Evolutionary conservation across 345 rosid genomes (phyloP).

Genomic region (Hirschfeldia incana): DNA sequence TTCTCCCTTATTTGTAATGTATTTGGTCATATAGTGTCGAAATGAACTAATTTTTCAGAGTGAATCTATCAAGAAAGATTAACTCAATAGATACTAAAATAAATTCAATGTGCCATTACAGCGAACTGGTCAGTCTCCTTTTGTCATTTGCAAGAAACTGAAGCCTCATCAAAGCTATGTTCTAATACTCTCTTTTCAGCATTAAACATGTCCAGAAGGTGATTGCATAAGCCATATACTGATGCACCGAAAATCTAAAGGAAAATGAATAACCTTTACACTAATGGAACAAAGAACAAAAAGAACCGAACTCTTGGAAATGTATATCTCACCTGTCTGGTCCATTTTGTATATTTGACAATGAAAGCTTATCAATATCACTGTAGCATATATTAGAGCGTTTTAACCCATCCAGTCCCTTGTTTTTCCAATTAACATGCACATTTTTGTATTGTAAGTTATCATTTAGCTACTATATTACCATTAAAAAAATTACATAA

Average conservation of each 20-base stretch:
- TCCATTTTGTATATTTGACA: constrained; percentile 79
- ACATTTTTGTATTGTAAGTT: constrained; percentile 43
- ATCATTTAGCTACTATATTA: neutral
- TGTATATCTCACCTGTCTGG: constrained; percentile 54
- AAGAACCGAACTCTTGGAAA: neutral
- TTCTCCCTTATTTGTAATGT: no score
- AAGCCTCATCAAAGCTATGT: constrained; percentile 73
- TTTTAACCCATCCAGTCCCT: constrained; percentile 45
- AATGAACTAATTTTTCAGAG: no score
- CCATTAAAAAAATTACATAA: no score
- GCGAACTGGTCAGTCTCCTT: constrained; percentile 76
- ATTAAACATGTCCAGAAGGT: constrained; percentile 92
- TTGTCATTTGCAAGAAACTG: constrained; percentile 85
- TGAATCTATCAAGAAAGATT: no score
- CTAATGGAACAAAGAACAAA: neutral
- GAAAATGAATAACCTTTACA: neutral
- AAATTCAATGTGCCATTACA: constrained; percentile 34
- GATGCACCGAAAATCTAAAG: constrained; percentile 87
- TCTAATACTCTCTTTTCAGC: constrained; percentile 73
- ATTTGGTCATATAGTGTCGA: no score
- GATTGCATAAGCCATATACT: constrained; percentile 81
- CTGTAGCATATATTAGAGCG: constrained; percentile 48
- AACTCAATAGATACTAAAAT: no score
- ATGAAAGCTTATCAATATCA: constrained; percentile 77
- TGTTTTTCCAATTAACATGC: constrained; percentile 87